Percentiles rank a stretch among this genome's conserved stretches.
Evolutionary conservation across 1,139 yeast species (phyloP).

Genomic region (Hyphopichia buzzinii): DNA sequence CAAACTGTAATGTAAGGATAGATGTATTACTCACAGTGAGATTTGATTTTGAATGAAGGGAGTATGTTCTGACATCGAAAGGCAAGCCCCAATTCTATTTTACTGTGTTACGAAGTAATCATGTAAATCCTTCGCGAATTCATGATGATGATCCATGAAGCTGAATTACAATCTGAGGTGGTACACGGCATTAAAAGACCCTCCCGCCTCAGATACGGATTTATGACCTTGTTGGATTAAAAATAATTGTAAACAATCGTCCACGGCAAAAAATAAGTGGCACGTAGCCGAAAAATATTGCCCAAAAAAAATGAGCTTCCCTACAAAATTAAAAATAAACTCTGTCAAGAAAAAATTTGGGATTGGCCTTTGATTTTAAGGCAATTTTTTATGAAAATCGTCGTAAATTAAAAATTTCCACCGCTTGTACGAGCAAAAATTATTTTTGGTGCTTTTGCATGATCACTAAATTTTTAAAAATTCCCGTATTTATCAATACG

Average conservation of each 20-base stretch:
- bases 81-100: no score
- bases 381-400: not conserved
- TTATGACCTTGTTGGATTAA: not conserved
- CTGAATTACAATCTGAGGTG: no score
- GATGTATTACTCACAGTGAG: no score
- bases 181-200: not conserved
- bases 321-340: no score
- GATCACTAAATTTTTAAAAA: not conserved
- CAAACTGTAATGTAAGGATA: no score
- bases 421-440: not conserved
- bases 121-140: no score
- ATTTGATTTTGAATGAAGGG: no score
- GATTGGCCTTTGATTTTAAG: not conserved
- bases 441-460: not conserved
- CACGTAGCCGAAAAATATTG: not conserved
- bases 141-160: no score
- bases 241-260: not conserved
- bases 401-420: not conserved
- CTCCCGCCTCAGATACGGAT: not conserved
- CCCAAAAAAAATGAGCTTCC: not conserved
- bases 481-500: not conserved
- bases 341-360: not conserved
- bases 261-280: not conserved
- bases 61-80: no score
- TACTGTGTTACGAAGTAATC: no score